Base-by-base conservation (phyloP, 352 stramenopile species). In the Globisporangium okanoganense region DNA sequence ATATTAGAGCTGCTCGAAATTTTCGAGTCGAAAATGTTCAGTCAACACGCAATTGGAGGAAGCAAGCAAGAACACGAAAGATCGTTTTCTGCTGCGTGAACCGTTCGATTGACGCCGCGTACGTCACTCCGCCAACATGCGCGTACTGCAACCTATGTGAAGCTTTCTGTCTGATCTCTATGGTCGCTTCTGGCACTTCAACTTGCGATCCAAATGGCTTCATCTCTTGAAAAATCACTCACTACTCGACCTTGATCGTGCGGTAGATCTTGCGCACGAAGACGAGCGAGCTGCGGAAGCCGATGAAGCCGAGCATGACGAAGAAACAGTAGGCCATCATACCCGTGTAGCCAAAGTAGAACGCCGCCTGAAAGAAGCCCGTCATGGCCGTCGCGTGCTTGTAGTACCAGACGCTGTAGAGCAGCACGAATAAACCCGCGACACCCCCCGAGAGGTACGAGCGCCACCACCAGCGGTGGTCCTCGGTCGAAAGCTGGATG, bases 201-300 rank as follows among this genome's bases (percentile, higher is more conserved):
- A n/a, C n/a, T n/a, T 35, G 29, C 29, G 29, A 49, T 49, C 22
- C 43, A 49, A 49, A 27, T 49, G 43, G 43, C 43, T 49, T 49
- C 18, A 22, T 8, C 35, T 12, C 12, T 41, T 41, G 35, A 41
- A 6, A 41, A 14, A 16, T 41, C 38, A 20, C 14, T 44, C 16
- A 44, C 43, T 94, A 99, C 74, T 99, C 96, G 57, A 93, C 95
- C 76, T 99, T 99, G 56, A 99, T 96, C 48, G 89, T 86, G 44
- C 88, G 88, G 72, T 99, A 99, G 69, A 99, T 99, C 79, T 98
- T 97, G 71, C 89, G 94, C 31, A 98, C 94, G 76, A 99, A 99
- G 49, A 92, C 62, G 49, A 98, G 87, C 68, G 95, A 97, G 70
- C 91, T 95, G 61, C 95, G 90, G 76, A 99, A 99, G 51, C 95